Conservation (phyloP, 179 eudicot species). For the Silene coronaria region DNA sequence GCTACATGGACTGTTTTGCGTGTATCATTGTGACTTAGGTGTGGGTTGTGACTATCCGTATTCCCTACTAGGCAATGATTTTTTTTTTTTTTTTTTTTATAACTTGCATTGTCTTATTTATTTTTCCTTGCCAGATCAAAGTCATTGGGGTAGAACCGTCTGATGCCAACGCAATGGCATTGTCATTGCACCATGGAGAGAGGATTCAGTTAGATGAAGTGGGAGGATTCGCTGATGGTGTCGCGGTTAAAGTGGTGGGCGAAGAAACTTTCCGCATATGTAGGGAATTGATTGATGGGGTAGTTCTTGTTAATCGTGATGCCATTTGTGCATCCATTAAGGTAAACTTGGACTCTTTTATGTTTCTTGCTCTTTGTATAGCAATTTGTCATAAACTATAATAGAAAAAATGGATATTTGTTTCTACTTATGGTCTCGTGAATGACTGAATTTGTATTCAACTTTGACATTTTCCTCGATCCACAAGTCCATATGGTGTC, state of each 20-base stretch:
- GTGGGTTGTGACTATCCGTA: not conserved
- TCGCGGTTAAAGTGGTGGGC: slow-evolving; percentile 95
- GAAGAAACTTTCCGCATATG: slow-evolving; percentile 84
- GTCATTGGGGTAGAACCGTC: slow-evolving; percentile 90
- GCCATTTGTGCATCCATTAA: slow-evolving; percentile 99
- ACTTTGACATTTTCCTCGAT: not conserved
- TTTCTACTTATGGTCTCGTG: not conserved
- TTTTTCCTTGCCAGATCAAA: slow-evolving; percentile 44
- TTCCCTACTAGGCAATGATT: not conserved
- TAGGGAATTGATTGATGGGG: slow-evolving; percentile 79
- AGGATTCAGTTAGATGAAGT: slow-evolving; percentile 81
- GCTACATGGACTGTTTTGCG: too few relatives aligned
- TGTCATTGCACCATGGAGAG: slow-evolving; percentile 79
- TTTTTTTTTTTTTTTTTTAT: not conserved
- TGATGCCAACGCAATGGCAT: slow-evolving; percentile 98
- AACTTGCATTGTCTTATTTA: not conserved
- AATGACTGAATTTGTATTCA: not conserved
- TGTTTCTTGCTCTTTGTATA: not conserved
- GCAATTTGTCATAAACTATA: not conserved
- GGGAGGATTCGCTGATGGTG: slow-evolving; percentile 98
- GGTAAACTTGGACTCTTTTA: slow-evolving; percentile 34
- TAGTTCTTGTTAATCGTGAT: slow-evolving; percentile 95
- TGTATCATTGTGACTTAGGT: too few relatives aligned
- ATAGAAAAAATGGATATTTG: not conserved
- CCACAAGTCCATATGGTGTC: not conserved